Percentiles rank a stretch among this genome's conserved stretches.
These are phyloP conservation scores for Crucibulum cyathiforme DNA, from an alignment of 1,284 basidiomycete genomes.

Conservation along the genomic window DNA sequence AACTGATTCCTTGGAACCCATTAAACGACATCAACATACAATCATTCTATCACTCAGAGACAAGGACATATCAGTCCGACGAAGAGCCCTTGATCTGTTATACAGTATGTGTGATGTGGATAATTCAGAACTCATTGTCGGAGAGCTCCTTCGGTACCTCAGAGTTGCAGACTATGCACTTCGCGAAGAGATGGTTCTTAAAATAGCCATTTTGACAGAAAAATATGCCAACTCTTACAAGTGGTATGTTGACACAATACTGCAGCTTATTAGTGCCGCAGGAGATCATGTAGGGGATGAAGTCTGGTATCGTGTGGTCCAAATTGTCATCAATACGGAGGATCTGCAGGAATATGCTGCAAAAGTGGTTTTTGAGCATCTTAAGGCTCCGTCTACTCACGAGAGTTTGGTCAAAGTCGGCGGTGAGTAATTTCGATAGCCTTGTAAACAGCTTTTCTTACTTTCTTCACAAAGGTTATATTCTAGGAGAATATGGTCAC, in stretches of 20 bases:
- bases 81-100: conserved; percentile 92
- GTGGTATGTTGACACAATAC: conserved; percentile 96
- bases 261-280: conserved; percentile 94
- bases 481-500: conserved; percentile 97
- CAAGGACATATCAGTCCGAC: conserved; percentile 96
- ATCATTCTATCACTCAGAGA: conserved; percentile 95
- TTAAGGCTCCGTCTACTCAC: conserved; percentile 89
- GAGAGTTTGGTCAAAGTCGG: conserved; percentile 98
- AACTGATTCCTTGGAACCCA: conserved; percentile 86
- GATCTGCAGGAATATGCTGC: conserved; percentile 96
- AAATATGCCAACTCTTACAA: conserved; percentile 95
- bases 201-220: conserved; percentile 98
- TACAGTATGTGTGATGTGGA: conserved; percentile 99
- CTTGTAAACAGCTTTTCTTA: neutral
- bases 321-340: conserved; percentile 98
- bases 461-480: conserved; percentile 70
- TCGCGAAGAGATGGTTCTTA: conserved; percentile 97
- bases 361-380: conserved; percentile 90
- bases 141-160: conserved; percentile 91
- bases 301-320: conserved; percentile 99
- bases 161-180: conserved; percentile 95
- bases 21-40: conserved; percentile 95
- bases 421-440: conserved; percentile 53
- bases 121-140: conserved; percentile 95
- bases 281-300: conserved; percentile 99